phyloP scores from a whole-genome alignment of 257 asterid genomes.

The Nicotiana tomentosiformis region DNA sequence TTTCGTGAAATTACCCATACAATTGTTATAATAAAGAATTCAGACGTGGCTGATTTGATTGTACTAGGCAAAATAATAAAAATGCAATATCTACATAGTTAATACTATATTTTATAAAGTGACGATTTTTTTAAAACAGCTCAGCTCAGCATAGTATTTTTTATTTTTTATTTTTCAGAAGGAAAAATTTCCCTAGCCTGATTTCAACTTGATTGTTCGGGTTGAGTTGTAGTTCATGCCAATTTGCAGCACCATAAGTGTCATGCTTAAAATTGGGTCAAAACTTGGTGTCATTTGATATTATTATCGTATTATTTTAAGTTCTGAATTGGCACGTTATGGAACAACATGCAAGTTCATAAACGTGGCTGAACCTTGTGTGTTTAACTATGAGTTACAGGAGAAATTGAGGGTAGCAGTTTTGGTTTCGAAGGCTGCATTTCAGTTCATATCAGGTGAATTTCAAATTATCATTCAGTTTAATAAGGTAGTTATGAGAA shows the following conservation, averaged over 20 bases:
- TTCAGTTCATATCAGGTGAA: conserved; percentile 69
- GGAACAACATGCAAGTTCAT: neutral
- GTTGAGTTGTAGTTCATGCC: neutral
- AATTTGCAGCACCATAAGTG: neutral
- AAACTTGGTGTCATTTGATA: neutral
- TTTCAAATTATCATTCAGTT: neutral
- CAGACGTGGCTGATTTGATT: neutral
- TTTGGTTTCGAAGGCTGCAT: conserved; percentile 81
- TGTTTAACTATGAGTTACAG: conserved; percentile 22
- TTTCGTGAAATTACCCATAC: neutral
- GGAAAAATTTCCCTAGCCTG: neutral
- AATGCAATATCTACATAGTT: neutral
- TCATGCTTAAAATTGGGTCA: neutral
- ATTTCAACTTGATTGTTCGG: neutral
- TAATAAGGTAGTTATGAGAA: neutral
- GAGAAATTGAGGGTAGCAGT: conserved; percentile 84
- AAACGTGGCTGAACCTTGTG: neutral
- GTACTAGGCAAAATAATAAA: neutral
- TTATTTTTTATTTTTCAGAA: neutral
- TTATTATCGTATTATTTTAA: neutral
- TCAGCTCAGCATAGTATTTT: neutral
- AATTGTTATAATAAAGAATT: neutral
- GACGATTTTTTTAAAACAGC: neutral
- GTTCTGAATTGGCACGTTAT: neutral
- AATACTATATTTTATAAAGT: neutral